These are phyloP conservation scores for Nymphaea colorata DNA, from an alignment of 164 flowering plant species.

Conservation along the genomic window DNA sequence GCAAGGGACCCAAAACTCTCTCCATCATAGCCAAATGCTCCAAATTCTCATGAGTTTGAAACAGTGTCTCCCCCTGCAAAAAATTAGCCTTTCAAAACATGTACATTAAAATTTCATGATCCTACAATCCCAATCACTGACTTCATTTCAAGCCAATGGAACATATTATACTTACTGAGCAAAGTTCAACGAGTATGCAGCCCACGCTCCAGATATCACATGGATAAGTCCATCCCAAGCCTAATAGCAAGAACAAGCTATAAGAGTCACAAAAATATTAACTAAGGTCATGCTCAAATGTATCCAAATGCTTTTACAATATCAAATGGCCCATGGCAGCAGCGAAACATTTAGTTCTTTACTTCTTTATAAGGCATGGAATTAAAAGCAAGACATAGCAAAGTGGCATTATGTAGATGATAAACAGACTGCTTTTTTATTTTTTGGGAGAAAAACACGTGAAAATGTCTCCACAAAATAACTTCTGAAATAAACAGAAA, in stretches of 20 bases:
- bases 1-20: slow-evolving; percentile 74
- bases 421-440: too few species aligned
- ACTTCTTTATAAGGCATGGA: too few species aligned
- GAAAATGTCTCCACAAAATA: too few species aligned
- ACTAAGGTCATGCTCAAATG: too few species aligned
- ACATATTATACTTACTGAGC: slow-evolving; percentile 41
- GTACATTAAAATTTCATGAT: neutral
- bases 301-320: too few species aligned
- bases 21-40: slow-evolving; percentile 98
- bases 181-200: slow-evolving; percentile 82
- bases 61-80: slow-evolving; percentile 67
- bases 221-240: slow-evolving; percentile 86
- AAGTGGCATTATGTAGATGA: too few species aligned
- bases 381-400: too few species aligned
- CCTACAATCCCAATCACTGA: slow-evolving; percentile 3
- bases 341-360: too few species aligned
- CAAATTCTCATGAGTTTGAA: slow-evolving; percentile 84
- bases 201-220: slow-evolving; percentile 98
- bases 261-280: neutral
- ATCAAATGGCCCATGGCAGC: too few species aligned
- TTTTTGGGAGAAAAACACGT: too few species aligned
- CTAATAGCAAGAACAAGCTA: slow-evolving; percentile 18
- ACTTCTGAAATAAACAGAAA: neutral
- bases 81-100: slow-evolving; percentile 3
- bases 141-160: neutral